Base-by-base conservation (phyloP, 1,139 yeast species). In the Arxiozyma telluris region DNA sequence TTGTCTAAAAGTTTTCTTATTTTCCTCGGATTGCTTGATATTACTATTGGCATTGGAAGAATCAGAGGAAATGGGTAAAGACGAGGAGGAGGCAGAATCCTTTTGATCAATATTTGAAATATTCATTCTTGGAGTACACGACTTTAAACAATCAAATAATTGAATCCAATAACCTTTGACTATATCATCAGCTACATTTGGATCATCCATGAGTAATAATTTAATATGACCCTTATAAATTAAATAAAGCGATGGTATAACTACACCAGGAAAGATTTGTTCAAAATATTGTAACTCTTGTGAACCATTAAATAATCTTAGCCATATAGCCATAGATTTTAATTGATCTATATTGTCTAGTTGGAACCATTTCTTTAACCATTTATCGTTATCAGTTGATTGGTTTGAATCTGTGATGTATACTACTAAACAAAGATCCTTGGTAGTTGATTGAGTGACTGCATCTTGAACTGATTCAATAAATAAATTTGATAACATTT, bases 201-300 rank as follows among this genome's bases (percentile, higher is more conserved):
- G 56, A 6, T 68, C 71, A 8, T 70, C 74, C 3, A 69, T 70
- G 8, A 81, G 68, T 12, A 73, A 62, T 47, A 76, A 81, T 47
- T 80, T 59, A 11, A 82, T 68, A 46, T 71, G 65, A 2, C 84
- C 80, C 12, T 73, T 71, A 47, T 67, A 69, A 9, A 84, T 73
- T 52, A 80, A 71, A 66, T 72, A 79, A 56, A 78, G 70, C 59
- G 80, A 74, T 15, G 84, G 87, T 3, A 73, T 70, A 1, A 61
- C 63, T 41, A 76, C 73, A 38, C 73, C 71, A 0, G 77, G 77
- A 60, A 80, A 81, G 17, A 81, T 68, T 58, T 78, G 80, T 47
- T 74, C 70, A 60, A 84, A 82, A 59, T 71, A 72, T 0, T 61
- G 66, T 58, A 71, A 81, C 57, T 83, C 83, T 1, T 64, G 63